Base-by-base conservation (phyloP, 2,329 filamentous ascomycete genomes). In the Nemania sp. region DNA sequence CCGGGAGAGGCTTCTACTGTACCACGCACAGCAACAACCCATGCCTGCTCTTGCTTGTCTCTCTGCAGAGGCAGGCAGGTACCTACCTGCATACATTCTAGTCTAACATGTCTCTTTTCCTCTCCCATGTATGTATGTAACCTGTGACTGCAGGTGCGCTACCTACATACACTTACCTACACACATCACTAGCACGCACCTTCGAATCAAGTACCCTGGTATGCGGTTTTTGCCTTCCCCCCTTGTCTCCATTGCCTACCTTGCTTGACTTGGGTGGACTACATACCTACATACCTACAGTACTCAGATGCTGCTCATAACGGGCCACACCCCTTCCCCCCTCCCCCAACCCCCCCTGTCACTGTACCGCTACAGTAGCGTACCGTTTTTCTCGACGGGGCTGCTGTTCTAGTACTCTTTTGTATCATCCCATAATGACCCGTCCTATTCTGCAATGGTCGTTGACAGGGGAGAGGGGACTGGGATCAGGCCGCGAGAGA, bases 1-100 rank as follows among this genome's bases (percentile, higher is more conserved):
- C 67, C 67, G 67, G 63, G 66, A 61, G 62, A 41, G 45, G 62
- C 62, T 67, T 41, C 53, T 35, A 54, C n/a, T n/a, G n/a, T n/a
- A n/a, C 51, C 59, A 41, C 52, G 49, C 62, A n/a, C 57, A 41
- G 27, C 13, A 35, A 35, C 49, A 63, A 32, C 61, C 20, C 52
- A 47, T 38, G 43, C 61, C 41, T 41, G 43, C 20, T 24, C 41
- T 41, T n/a, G 26, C 51, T 47, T 15, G 43, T 32, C 29, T 10
- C 20, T 47, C 13, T 27, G 18, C 27, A 27, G 24, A 53, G 22
- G 47, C 45, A 60, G 51, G 51, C 24, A 49, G 20, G 43, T 41
- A 60, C 41, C 41, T 45, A 15, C 10, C 10, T 45, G 18, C 18
- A n/a, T n/a, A n/a, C n/a, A n/a, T n/a, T n/a, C 18, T 26, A 32